Percentiles rank a stretch among this genome's conserved stretches.
phyloP scores from a whole-genome alignment of 257 asterid species.

The Solanum ossicruentum region DNA sequence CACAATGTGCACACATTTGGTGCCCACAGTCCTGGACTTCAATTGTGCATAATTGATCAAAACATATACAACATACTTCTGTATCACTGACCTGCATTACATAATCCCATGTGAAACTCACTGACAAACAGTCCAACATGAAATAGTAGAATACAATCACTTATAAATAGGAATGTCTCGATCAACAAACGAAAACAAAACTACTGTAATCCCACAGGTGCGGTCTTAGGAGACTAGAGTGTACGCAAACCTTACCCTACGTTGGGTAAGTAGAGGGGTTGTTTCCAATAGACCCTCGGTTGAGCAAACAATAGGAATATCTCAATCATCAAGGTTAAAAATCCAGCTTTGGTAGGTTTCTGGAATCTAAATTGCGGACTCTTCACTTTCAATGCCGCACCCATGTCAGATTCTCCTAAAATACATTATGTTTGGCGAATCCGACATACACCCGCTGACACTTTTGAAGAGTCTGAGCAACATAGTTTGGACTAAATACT shows the following conservation, averaged over 20 bases:
- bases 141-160: neutral
- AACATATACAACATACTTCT: constrained; percentile 87
- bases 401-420: no score
- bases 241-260: neutral
- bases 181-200: neutral
- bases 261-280: neutral
- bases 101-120: neutral
- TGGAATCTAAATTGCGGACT: neutral
- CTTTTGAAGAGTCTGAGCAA: no score
- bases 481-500: neutral
- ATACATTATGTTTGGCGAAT: no score
- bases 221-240: neutral
- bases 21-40: constrained; percentile 95
- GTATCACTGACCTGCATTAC: constrained; percentile 51
- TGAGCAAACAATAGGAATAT: neutral
- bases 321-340: neutral
- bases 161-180: neutral
- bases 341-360: neutral
- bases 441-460: no score
- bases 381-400: no score
- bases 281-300: neutral
- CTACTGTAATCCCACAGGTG: neutral
- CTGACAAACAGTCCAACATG: neutral
- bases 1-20: constrained; percentile 92
- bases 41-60: constrained; percentile 82